phyloP scores from a whole-genome alignment of 2,329 filamentous ascomycete species.

The Ampelomyces quisqualis region DNA sequence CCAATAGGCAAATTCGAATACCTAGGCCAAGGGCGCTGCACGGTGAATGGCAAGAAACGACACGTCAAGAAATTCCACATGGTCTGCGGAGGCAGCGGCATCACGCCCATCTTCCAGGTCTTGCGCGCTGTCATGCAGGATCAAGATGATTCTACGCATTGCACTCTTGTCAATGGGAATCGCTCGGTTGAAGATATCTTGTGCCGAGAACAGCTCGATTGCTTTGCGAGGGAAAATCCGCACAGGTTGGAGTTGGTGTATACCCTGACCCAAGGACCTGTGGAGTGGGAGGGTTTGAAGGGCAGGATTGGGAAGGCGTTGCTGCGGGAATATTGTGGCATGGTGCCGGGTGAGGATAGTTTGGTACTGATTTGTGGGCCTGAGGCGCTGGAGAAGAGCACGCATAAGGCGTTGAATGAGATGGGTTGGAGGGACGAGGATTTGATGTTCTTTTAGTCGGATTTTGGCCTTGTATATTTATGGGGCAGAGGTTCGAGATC shows the following conservation, averaged over 20 bases:
- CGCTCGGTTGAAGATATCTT: constrained; percentile 78
- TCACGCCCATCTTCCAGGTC: constrained; percentile 90
- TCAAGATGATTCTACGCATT: constrained; percentile 62
- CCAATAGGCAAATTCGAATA: constrained; percentile 87
- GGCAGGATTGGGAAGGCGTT: constrained; percentile 68
- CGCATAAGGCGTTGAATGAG: constrained; percentile 56
- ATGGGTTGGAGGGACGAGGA: constrained; percentile 73
- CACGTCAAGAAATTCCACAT: constrained; percentile 71
- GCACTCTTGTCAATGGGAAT: constrained; percentile 78
- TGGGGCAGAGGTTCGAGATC: not conserved
- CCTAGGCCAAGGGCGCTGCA: constrained; percentile 64
- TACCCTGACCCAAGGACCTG: constrained; percentile 64
- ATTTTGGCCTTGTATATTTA: not conserved
- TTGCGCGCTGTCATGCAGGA: constrained; percentile 72
- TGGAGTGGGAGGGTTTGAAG: constrained; percentile 65
- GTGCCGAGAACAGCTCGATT: constrained; percentile 70
- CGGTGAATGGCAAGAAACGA: constrained; percentile 59
- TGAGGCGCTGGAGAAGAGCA: constrained; percentile 68
- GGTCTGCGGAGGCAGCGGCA: constrained; percentile 85
- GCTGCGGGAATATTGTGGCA: constrained; percentile 57
- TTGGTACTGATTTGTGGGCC: constrained; percentile 82
- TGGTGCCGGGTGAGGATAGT: constrained; percentile 51
- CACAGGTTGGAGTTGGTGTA: constrained; percentile 66
- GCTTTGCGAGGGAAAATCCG: constrained; percentile 55
- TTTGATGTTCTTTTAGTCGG: constrained; percentile 68